These are phyloP conservation scores for Beauveria sp. DNA, from an alignment of 2,329 filamentous ascomycete species.

Conservation along the genomic window DNA sequence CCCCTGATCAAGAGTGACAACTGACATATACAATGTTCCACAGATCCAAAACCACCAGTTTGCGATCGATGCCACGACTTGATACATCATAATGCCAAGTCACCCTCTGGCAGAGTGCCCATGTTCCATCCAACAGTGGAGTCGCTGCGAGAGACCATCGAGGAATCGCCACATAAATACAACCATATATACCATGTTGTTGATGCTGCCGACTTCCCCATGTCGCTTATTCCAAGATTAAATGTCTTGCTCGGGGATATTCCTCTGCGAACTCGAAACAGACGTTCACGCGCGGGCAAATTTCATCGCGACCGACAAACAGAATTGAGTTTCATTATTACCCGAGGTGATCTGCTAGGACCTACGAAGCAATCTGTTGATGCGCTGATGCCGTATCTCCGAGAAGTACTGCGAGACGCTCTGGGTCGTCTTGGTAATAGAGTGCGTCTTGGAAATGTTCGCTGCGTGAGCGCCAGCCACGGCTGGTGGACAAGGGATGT, in stretches of 20 bases:
- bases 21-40: constrained; percentile 11
- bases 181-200: constrained; percentile 95
- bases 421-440: constrained; percentile 60
- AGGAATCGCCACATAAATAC: constrained; percentile 79
- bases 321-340: constrained; percentile 86
- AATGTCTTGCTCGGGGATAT: constrained; percentile 62
- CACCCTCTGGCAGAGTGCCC: constrained; percentile 35
- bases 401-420: constrained; percentile 66
- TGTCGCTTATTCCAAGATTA: constrained; percentile 79
- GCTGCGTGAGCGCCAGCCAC: constrained; percentile 76
- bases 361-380: constrained; percentile 80
- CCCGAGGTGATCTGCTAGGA: constrained; percentile 76
- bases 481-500: constrained; percentile 87
- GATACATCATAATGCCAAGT: constrained; percentile 63
- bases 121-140: constrained; percentile 77
- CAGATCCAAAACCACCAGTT: constrained; percentile 42
- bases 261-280: constrained; percentile 70
- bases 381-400: constrained; percentile 75
- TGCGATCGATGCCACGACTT: constrained; percentile 86
- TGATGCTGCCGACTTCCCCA: constrained; percentile 92
- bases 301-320: constrained; percentile 62
- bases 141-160: constrained; percentile 73
- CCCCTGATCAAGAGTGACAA: not conserved
- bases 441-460: constrained; percentile 79
- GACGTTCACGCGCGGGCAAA: constrained; percentile 60